Evolutionary conservation across 2,329 filamentous ascomycete species (phyloP).

Genomic region (Cladosporium sp.): DNA sequence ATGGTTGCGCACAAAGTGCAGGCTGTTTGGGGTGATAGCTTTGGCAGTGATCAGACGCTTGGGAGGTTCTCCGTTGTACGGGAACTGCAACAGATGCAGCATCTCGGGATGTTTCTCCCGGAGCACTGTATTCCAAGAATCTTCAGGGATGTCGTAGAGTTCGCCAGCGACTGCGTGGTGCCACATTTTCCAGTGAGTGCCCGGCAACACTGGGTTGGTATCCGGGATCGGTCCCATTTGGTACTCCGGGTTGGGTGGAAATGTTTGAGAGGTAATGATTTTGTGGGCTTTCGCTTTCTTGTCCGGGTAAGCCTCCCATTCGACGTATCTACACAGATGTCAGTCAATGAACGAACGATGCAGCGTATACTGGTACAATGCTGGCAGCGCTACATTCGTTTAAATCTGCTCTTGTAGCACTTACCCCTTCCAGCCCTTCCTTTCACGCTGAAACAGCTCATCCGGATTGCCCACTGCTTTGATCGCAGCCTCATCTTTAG

Average conservation of each 20-base stretch:
- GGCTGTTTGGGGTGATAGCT: slow-evolving; percentile 50
- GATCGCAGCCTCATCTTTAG: slow-evolving; percentile 41
- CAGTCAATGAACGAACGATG: slow-evolving; percentile 21
- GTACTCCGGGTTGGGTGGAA: slow-evolving; percentile 47
- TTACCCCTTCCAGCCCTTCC: slow-evolving; percentile 45
- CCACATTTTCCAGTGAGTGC: slow-evolving; percentile 56
- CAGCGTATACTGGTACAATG: no score
- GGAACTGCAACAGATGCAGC: slow-evolving; percentile 60
- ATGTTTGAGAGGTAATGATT: slow-evolving; percentile 46
- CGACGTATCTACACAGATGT: slow-evolving; percentile 48
- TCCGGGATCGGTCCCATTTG: slow-evolving; percentile 53
- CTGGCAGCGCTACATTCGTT: no score
- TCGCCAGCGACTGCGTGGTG: slow-evolving; percentile 51
- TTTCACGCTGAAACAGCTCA: slow-evolving; percentile 42
- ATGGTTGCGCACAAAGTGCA: slow-evolving; percentile 60
- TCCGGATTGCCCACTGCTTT: slow-evolving; percentile 37
- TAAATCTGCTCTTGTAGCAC: slow-evolving; percentile 10
- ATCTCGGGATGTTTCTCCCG: slow-evolving; percentile 58
- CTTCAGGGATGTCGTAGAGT: slow-evolving; percentile 45
- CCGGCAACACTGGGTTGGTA: slow-evolving; percentile 56
- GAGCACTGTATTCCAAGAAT: slow-evolving; percentile 53
- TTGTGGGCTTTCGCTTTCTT: slow-evolving; percentile 52
- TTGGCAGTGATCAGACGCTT: slow-evolving; percentile 46
- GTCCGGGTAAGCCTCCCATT: slow-evolving; percentile 60
- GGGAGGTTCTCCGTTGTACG: slow-evolving; percentile 61